These are phyloP conservation scores for Suillus brevipes DNA, from an alignment of 768 basidiomycete species.

Conservation along the genomic window DNA sequence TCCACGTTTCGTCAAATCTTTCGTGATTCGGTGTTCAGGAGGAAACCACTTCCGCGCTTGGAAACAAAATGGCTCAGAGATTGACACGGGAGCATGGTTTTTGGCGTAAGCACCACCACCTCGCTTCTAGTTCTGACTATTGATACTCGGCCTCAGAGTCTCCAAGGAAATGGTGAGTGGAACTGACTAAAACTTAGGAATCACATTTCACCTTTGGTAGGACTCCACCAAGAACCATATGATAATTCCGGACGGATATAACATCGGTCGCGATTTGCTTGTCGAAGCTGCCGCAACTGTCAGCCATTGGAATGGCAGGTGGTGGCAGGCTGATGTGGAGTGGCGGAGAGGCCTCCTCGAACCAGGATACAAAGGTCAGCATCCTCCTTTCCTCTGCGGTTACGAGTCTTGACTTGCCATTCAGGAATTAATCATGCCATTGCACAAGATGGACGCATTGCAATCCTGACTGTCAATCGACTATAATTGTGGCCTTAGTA, in stretches of 20 bases:
- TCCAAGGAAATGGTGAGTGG: slow-evolving; percentile 65
- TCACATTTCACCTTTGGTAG: slow-evolving; percentile 22
- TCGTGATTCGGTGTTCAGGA: slow-evolving; percentile 39
- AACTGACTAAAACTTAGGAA: neutral
- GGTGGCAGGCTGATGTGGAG: slow-evolving; percentile 78
- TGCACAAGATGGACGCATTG: slow-evolving; percentile 75
- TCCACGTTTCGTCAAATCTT: neutral
- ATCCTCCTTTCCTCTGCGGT: neutral
- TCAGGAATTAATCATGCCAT: slow-evolving; percentile 82
- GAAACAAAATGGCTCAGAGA: slow-evolving; percentile 80
- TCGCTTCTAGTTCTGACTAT: neutral
- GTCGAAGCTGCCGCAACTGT: slow-evolving; percentile 66
- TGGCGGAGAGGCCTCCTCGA: slow-evolving; percentile 71
- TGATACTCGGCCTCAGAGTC: slow-evolving; percentile 42
- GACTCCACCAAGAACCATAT: slow-evolving; percentile 66
- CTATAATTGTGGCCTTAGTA: slow-evolving; percentile 25
- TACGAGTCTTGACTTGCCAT: neutral
- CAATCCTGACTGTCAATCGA: slow-evolving; percentile 69
- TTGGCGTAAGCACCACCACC: slow-evolving; percentile 54
- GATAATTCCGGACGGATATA: slow-evolving; percentile 79
- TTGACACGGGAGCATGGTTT: slow-evolving; percentile 81
- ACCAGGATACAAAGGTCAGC: slow-evolving; percentile 64
- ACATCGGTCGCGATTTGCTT: slow-evolving; percentile 77
- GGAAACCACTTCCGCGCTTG: slow-evolving; percentile 89
- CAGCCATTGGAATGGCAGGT: slow-evolving; percentile 59